Conservation (phyloP, 208 protist species). For the Leishmania braziliensis region DNA sequence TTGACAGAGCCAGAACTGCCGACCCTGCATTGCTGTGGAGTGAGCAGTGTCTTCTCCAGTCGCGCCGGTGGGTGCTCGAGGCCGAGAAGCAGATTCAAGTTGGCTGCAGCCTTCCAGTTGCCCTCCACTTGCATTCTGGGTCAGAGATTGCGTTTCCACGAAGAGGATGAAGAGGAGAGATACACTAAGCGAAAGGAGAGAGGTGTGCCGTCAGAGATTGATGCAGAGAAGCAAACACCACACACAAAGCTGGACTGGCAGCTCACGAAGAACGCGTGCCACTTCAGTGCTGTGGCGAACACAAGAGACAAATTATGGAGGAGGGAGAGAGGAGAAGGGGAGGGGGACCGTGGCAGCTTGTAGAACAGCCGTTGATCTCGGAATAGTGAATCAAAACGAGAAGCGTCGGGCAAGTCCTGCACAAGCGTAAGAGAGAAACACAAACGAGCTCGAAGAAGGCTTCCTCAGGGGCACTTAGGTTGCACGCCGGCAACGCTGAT, state of each 20-base stretch:
- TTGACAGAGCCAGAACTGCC: not conserved
- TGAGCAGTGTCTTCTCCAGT: constrained; percentile 34
- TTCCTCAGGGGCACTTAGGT: not conserved
- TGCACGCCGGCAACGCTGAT: not conserved
- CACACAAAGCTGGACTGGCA: not conserved
- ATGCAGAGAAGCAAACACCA: not conserved
- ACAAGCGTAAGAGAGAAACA: not conserved
- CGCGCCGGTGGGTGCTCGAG: constrained; percentile 54
- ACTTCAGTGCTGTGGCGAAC: not conserved
- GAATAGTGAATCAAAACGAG: not conserved
- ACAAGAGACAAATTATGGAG: not conserved
- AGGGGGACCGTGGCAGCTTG: not conserved
- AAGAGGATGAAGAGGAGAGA: not conserved
- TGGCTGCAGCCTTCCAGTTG: constrained; percentile 66
- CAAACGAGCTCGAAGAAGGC: not conserved
- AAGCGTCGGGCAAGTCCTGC: not conserved
- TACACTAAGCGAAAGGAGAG: constrained; percentile 9
- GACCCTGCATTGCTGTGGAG: constrained; percentile 12
- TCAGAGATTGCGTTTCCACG: too few species aligned
- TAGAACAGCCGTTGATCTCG: not conserved
- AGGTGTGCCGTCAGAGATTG: too few species aligned
- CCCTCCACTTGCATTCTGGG: constrained; percentile 31
- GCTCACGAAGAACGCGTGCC: too few species aligned
- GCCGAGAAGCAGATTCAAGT: constrained; percentile 67
- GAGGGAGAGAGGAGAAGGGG: not conserved